Evolutionary conservation across 352 stramenopile genomes (phyloP), one percentile per base, ranked within the genome.

Genomic region (Globisporangium irregulare): DNA sequence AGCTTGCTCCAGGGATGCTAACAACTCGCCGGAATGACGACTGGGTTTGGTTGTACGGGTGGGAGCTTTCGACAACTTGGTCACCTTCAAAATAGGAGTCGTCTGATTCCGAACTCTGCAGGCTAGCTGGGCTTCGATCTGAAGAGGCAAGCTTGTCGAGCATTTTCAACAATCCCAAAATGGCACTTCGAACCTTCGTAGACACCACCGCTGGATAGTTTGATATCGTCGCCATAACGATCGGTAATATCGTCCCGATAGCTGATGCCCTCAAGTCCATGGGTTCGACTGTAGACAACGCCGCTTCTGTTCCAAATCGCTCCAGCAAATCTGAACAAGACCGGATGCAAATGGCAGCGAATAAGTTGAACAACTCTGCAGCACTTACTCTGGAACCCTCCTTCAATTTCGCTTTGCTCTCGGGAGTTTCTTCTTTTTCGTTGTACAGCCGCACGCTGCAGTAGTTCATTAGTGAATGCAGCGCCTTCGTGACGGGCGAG

Each of bases 41-140:
- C 58, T 91, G 81, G 12, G 66, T 79, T 54, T 83, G 73, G 38
- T 68, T 86, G 72, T 92, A 94, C 32, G 86, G 86, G 68, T 94
- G 86, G 2, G 74, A 51, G 34, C 77, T 90, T 67, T 94, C 84
- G 18, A 92, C 73, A 14, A 87, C 67, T 66, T 80, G 80, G 25
- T 78, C 63, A 3, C 73, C 73, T 60, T 71, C 73, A 25, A 83
- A 86, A n/a, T 76, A 81, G 12, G 71, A 58, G 25, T 70, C 64
- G 53, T 64, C 59, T 34, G 56, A 59, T 41, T 63, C 51, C 24
- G 15, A 7, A 41, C 20, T 27, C 27, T 62, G 36, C 25, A 12
- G 18, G 20, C 56, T 60, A 15, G 15, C 4, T n/a, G 9, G 9
- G 15, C n/a, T 71, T 66, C 18, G 41, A 67, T 71, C n/a, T 34